These are phyloP conservation scores for Colletotrichum cereale DNA, from an alignment of 2,329 filamentous ascomycete species.

Conservation along the genomic window DNA sequence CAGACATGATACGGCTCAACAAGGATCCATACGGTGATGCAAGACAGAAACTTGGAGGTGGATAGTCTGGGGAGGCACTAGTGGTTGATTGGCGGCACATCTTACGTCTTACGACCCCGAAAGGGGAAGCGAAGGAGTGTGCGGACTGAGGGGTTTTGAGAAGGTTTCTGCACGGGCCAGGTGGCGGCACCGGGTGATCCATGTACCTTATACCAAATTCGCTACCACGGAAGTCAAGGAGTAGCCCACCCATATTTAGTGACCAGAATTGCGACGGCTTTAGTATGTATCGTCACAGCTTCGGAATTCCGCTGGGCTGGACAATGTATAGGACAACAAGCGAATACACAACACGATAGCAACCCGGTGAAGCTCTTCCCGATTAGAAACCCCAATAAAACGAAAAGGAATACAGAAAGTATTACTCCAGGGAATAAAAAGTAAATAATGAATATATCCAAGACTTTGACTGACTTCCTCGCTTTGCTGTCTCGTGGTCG, in stretches of 20 bases:
- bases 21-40: neutral
- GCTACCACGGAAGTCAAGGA: conserved; percentile 23
- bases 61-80: neutral
- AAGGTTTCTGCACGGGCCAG: conserved; percentile 57
- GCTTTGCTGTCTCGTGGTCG: conserved; percentile 19
- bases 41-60: neutral
- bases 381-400: neutral
- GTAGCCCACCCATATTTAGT: neutral
- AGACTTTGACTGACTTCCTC: neutral
- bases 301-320: neutral
- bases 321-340: conserved; percentile 1
- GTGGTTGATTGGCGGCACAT: neutral
- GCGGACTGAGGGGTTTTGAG: conserved; percentile 64
- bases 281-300: conserved; percentile 8
- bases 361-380: neutral
- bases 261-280: conserved; percentile 16
- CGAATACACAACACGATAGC: neutral
- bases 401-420: conserved; percentile 5
- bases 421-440: neutral
- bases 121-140: neutral
- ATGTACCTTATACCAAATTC: conserved; percentile 53
- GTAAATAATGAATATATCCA: neutral
- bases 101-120: conserved; percentile 27
- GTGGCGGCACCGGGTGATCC: neutral
- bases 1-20: neutral